Conservation (phyloP, 139 green algal species). For the Chlorella vulgaris region DNA sequence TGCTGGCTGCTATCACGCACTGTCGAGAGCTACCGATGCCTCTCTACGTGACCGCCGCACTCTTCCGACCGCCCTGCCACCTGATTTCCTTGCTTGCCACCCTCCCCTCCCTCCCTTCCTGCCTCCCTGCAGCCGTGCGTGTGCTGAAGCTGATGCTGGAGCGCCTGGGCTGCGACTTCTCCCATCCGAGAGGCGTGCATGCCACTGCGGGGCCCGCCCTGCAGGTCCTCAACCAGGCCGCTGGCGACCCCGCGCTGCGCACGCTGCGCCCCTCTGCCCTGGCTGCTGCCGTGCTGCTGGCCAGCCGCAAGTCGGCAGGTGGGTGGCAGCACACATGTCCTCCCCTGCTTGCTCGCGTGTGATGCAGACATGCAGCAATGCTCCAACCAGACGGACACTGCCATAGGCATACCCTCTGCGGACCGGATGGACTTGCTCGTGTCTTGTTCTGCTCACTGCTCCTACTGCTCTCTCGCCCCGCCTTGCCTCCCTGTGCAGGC, state of each 20-base stretch:
- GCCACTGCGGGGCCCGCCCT: conserved; percentile 40
- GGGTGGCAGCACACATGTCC: too few species aligned
- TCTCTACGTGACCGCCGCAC: too few species aligned
- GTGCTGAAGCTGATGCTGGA: conserved; percentile 80
- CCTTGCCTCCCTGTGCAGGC: conserved; percentile 30
- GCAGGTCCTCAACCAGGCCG: conserved; percentile 28
- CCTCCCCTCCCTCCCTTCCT: not conserved
- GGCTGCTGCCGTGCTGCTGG: conserved; percentile 46
- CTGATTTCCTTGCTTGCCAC: not conserved
- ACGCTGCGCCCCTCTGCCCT: conserved; percentile 41
- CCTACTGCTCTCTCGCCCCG: too few species aligned
- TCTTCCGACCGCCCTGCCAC: too few species aligned
- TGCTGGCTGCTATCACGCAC: not conserved
- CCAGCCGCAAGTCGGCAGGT: conserved; percentile 36
- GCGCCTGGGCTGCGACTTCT: conserved; percentile 63
- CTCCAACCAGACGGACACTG: too few species aligned
- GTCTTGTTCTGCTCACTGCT: too few species aligned
- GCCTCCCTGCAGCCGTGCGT: conserved; percentile 21
- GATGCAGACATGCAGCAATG: too few species aligned
- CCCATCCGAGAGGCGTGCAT: not conserved
- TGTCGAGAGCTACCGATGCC: too few species aligned
- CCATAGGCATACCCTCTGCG: too few species aligned
- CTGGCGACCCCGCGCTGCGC: conserved; percentile 26
- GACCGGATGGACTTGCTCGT: too few species aligned
- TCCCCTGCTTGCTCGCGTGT: too few species aligned